A percentile compares a stretch with the other conserved stretches of the same genome.
phyloP scores from a whole-genome alignment of 176 grass and related monocot species.

The Oryza nivara region DNA sequence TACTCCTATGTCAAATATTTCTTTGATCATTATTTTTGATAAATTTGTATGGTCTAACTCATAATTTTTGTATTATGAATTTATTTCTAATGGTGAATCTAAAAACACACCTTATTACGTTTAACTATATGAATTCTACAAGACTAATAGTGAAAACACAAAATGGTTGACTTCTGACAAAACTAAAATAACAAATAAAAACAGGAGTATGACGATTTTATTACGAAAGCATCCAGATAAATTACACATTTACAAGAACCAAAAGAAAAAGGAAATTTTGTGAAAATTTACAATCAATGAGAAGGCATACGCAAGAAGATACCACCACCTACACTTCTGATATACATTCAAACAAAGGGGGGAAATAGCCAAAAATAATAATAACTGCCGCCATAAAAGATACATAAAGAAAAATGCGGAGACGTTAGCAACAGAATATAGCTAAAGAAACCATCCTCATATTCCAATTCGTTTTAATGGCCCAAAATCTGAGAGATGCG shows the following conservation, averaged over 20 bases:
- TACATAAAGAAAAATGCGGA: background rate
- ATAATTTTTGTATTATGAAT: too few species aligned
- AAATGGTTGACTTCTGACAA: too few species aligned
- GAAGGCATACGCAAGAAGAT: constrained; percentile 11
- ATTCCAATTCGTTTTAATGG: constrained; percentile 36
- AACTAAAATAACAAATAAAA: too few species aligned
- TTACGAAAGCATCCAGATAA: background rate
- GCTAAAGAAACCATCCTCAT: constrained; percentile 9
- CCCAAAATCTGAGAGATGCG: constrained; percentile 67
- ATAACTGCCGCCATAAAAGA: background rate
- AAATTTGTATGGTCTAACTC: too few species aligned
- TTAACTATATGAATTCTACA: too few species aligned
- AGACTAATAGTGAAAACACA: too few species aligned
- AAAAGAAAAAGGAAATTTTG: background rate
- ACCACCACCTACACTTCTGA: background rate
- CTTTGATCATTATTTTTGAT: too few species aligned
- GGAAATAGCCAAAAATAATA: constrained; percentile 2
- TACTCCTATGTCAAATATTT: too few species aligned
- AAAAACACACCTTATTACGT: too few species aligned
- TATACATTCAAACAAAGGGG: constrained; percentile 9
- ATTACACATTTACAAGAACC: constrained; percentile 30
- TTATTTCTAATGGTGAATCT: too few species aligned
- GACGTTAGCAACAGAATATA: background rate
- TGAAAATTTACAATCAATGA: constrained; percentile 32
- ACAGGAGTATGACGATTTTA: background rate